These are phyloP conservation scores for Brassica napus DNA, from an alignment of 345 rosid genomes.

Conservation along the genomic window DNA sequence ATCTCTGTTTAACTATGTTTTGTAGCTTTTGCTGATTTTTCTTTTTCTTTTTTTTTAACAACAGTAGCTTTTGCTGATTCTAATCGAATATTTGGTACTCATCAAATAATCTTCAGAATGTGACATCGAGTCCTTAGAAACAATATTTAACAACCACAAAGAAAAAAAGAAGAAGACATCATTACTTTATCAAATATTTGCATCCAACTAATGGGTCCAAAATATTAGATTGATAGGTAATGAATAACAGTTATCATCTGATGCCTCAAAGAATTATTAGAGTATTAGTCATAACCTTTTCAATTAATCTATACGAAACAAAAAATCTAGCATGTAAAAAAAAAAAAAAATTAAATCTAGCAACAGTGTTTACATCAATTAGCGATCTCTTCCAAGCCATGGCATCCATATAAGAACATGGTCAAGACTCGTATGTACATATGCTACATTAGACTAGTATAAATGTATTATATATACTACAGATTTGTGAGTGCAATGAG, in stretches of 20 bases:
- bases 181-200: constrained; percentile 18
- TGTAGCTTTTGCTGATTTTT: neutral
- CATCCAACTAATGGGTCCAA: constrained; percentile 28
- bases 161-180: neutral
- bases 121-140: constrained; percentile 23
- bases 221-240: constrained; percentile 25
- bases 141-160: constrained; percentile 7
- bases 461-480: neutral
- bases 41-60: too few species aligned
- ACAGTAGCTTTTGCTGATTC: constrained; percentile 3
- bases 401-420: constrained; percentile 12
- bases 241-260: constrained; percentile 5
- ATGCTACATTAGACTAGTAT: neutral
- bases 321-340: too few species aligned
- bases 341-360: neutral
- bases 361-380: neutral
- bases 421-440: neutral
- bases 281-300: neutral
- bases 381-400: neutral
- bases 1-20: too few species aligned
- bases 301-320: neutral
- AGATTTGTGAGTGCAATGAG: neutral
- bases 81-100: constrained; percentile 3
- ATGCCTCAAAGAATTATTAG: neutral
- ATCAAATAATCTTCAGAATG: constrained; percentile 27